Base-by-base conservation (phyloP, 129 eudicot genomes). In the Tagetes patula region DNA sequence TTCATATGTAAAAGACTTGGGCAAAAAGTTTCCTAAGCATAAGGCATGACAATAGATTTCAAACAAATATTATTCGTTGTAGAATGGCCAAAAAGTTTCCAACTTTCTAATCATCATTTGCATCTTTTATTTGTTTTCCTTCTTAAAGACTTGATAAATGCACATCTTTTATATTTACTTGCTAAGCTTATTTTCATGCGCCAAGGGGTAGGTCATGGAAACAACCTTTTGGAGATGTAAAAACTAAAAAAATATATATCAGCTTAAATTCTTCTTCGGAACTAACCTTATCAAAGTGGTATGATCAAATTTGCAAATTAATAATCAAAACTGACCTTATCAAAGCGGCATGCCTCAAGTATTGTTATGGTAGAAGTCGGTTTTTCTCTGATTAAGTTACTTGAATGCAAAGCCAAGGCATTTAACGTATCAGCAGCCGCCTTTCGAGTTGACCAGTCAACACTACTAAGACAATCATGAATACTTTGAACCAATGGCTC, bases 391-490 rank as follows among this genome's bases (percentile, higher is more conserved):
- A 86, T 74, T 65, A 95, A 80, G 72, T 86, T 85, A 59, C 86
- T 80, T 5, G 96, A 85, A 79, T 86, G 80, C 84, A 80, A 76
- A 67, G 96, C 96, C 61, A 90, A 70, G 43, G 84, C 87, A 83
- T 39, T 85, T 52, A 90, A 82, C n/a, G 96, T 78, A 11, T 94
- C 98, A 37, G 98, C 96, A n/a, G 99, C 98, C 27, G 98, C 96
- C 84, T 90, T 94, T n/a, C 98, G 92, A 13, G 91, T 94, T 39
- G 98, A 87, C 98, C 96, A 94, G 69, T 94, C 98, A 43, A 90
- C 39, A 81, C 89, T 94, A 70, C 81, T 60, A 65, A 94, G 92
- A 74, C 92, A 90, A 8, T 79, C 96, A 36, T 87, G 93, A 77
- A 94, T 88, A 73, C 92, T 86, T 76, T 87, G 96, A 74, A 94